A percentile compares a stretch with the other conserved stretches of the same genome.
Conservation (phyloP, 2,329 filamentous ascomycete genomes). For the Pestalotiopsis fici region DNA sequence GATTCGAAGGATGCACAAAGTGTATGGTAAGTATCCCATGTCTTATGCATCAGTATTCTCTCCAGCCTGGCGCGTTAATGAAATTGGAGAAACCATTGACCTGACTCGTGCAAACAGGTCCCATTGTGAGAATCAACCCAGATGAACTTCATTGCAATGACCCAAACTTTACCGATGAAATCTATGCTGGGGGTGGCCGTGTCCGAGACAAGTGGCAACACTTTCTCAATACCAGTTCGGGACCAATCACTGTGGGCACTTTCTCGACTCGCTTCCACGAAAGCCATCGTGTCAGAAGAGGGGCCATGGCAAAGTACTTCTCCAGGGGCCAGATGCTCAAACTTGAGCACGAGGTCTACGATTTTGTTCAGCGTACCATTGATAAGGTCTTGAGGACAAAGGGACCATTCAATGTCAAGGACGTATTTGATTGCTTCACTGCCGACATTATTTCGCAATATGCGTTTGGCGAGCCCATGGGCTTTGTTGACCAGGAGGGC, state of each 20-base stretch:
- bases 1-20: slow-evolving; percentile 21
- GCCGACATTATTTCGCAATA: slow-evolving; percentile 21
- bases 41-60: too few species aligned
- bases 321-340: slow-evolving; percentile 26
- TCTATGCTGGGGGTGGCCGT: slow-evolving; percentile 34
- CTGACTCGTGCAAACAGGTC: not conserved
- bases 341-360: slow-evolving; percentile 28
- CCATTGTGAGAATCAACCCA: slow-evolving; percentile 19
- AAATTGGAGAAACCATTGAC: too few species aligned
- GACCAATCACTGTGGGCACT: not conserved
- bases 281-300: slow-evolving; percentile 25
- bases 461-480: slow-evolving; percentile 20
- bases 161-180: slow-evolving; percentile 35
- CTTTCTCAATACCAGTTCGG: not conserved
- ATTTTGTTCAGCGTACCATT: not conserved
- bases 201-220: slow-evolving; percentile 9
- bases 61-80: too few species aligned
- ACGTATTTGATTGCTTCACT: slow-evolving; percentile 21
- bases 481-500: slow-evolving; percentile 14
- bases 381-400: not conserved
- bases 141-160: slow-evolving; percentile 23
- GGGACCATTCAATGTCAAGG: slow-evolving; percentile 12
- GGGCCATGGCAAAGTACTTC: slow-evolving; percentile 30
- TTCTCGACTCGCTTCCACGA: slow-evolving; percentile 28
- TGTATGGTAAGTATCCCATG: slow-evolving; percentile 17